Base-by-base conservation (phyloP, 202 grass and related monocot genomes). In the Digitaria exilis region DNA sequence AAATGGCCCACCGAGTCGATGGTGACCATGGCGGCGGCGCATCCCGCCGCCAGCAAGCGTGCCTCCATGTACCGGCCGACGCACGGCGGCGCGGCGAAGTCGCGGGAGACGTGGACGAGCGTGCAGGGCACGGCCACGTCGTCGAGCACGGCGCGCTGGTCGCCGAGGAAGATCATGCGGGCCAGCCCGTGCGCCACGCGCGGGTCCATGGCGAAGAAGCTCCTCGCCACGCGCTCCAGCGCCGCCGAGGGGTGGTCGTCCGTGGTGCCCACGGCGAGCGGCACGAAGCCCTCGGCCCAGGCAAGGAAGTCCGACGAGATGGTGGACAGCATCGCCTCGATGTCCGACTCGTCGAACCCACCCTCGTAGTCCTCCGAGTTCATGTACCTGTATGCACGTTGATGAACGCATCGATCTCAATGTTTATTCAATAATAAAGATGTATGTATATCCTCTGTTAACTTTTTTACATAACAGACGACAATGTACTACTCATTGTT, bases 361-460 rank as follows among this genome's bases (percentile, higher is more conserved):
- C 92, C 94, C 63, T 89, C 78, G 52, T 97, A 97, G 56, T 88
- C 90, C 52, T 91, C 94, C 9, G 81, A 86, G 76, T 94, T 97
- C 69, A 94, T 63, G 61, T 97, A 92, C 80, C 94, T 97, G 71
- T 14, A 62, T 5, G n/a, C n/a, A n/a, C n/a, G n/a, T 54, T 54
- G 50, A 54, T 50, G 14, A 18, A 50, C 3, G 16, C 14, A 18
- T 41, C n/a, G n/a, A n/a, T n/a, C 48, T 50, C 16, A 4, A 34
- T 34, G 32, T n/a, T n/a, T n/a, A n/a, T n/a, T n/a, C n/a, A n/a
- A n/a, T n/a, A n/a, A n/a, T n/a, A n/a, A n/a, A n/a, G n/a, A n/a
- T n/a, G n/a, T n/a, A n/a, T n/a, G n/a, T n/a, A n/a, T n/a, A n/a
- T n/a, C n/a, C n/a, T n/a, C n/a, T n/a, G n/a, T n/a, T n/a, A n/a